Evolutionary conservation across 2,329 filamentous ascomycete genomes (phyloP).

Genomic region (Sphaerulina vaccinii): DNA sequence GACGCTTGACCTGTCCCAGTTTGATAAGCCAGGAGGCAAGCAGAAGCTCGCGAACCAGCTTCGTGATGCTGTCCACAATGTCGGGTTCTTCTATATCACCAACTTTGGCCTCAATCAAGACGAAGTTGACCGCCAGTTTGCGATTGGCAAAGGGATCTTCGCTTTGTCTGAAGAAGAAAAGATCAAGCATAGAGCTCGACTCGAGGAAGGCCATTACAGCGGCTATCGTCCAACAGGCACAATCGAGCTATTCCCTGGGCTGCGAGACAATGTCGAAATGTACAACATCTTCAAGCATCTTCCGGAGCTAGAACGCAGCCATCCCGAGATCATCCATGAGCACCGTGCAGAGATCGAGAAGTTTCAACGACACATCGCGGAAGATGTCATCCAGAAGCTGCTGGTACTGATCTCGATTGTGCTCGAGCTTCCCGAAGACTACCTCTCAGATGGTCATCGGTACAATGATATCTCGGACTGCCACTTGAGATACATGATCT

Average conservation of each 20-base stretch:
- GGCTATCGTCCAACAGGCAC: conserved; percentile 31
- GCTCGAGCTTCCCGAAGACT: conserved; percentile 59
- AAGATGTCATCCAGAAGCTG: conserved; percentile 57
- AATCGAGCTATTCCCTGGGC: conserved; percentile 23
- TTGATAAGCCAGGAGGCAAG: conserved; percentile 56
- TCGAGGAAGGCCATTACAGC: conserved; percentile 36
- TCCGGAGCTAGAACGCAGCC: conserved; percentile 27
- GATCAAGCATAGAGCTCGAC: conserved; percentile 50
- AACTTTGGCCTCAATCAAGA: conserved; percentile 63
- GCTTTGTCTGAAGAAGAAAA: conserved; percentile 58
- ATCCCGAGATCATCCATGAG: conserved; percentile 42
- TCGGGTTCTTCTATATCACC: conserved; percentile 60
- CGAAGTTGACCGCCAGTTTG: conserved; percentile 60
- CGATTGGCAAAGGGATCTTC: conserved; percentile 60
- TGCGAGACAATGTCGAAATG: conserved; percentile 57
- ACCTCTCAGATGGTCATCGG: conserved; percentile 55
- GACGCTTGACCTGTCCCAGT: conserved; percentile 57
- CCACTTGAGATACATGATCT: conserved; percentile 35
- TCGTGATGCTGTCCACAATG: conserved; percentile 50
- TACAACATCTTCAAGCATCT: conserved; percentile 58
- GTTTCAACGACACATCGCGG: conserved; percentile 53
- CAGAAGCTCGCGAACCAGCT: conserved; percentile 55
- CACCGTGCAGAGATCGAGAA: conserved; percentile 56
- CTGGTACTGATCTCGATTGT: conserved; percentile 62
- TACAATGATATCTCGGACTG: conserved; percentile 52